Evolutionary conservation across 164 flowering plant species (phyloP), one percentile per base, ranked within the genome.

Genomic region (Vitis rotundifolia): DNA sequence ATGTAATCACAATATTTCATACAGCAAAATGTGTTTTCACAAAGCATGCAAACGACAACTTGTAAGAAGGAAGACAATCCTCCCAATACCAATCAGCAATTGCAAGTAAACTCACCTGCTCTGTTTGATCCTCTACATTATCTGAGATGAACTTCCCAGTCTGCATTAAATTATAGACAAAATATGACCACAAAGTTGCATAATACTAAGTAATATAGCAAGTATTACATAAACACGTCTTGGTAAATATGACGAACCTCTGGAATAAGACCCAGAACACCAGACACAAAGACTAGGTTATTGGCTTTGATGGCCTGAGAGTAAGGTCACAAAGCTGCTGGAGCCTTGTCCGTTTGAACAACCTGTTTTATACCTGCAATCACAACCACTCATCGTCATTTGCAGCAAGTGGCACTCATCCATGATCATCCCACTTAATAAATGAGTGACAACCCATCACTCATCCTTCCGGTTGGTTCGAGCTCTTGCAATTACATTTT

Each of bases 291-390:
- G 49, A 95, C 76, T 70, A 91, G 74, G 64, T 90, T 88, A 71
- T 95, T 89, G 49, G 88, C 87, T 80, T 93, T 95, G 67, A 92
- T 91, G 13, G 98, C 99, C 74, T 95, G 98, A 60, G 97, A 92
- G 83, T 92, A 93, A 6, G 99, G 98, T 56, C 98, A 98, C 77
- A 95, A 73, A 16, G 99, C 99, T 5, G 94, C 95, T 2, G 99
- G 99, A 63, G 99, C 99, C 76, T 90, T 95, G 0, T 93, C 97
- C 22, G 99, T 95, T 61, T 78, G 76, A 69, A 95, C 88, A 69
- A 83, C 94, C 70, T 90, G 97, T 79, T 92, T 92, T 19, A 75
- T 28, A 72, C 83, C 99, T 91, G 66, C 68, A 75, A 62, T 2
- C 10, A 66, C 16, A 28, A 47, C 31, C 64, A 69, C 50, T 5